Evolutionary conservation across 163 green algal genomes (phyloP), one percentile per base, ranked within the genome.

Genomic region (Volvox carteri): DNA sequence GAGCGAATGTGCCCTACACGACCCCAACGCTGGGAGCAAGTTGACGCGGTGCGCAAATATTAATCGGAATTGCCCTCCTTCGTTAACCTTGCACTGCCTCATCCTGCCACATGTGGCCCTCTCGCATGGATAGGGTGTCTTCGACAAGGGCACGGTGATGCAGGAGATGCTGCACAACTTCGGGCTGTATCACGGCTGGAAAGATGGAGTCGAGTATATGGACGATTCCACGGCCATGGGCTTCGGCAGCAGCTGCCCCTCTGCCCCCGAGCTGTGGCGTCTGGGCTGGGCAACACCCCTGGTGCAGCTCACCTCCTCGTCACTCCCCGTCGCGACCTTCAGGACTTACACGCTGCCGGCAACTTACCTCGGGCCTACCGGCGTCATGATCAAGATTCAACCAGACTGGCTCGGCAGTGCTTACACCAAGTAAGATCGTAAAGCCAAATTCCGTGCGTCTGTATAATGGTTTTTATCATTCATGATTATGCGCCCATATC

Each of bases 131-230:
- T 48, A 83, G 75, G 75, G 75, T 19, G 19, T 68, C 46, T 83
- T 68, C 75, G 41, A 35, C n/a, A 83, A 83, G 75, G 75, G 75
- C 44, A 83, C 75, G 2, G 46, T 68, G n/a, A 68, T 68, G 75
- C 75, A 83, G 75, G 75, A n/a, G n/a, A n/a, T n/a, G n/a, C n/a
- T n/a, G n/a, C n/a, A n/a, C n/a, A n/a, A n/a, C n/a, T n/a, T n/a
- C 9, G 73, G 73, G 23, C 25, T 81, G 44, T 81, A 42, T 1
- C 73, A 81, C 46, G 73, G 72, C 72, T 79, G 72, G 72, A 58
- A 58, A 23, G 42, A 83, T n/a, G 75, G 75, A 16, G 25, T 67
- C 0, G 75, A 83, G 75, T 83, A 83, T 37, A 12, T 18, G 1
- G 75, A 83, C 48, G 9, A 67, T 16, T 50, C n/a, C n/a, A 83